These are phyloP conservation scores for Diaporthe sp. DNA, from an alignment of 2,329 filamentous ascomycete species.

Conservation along the genomic window DNA sequence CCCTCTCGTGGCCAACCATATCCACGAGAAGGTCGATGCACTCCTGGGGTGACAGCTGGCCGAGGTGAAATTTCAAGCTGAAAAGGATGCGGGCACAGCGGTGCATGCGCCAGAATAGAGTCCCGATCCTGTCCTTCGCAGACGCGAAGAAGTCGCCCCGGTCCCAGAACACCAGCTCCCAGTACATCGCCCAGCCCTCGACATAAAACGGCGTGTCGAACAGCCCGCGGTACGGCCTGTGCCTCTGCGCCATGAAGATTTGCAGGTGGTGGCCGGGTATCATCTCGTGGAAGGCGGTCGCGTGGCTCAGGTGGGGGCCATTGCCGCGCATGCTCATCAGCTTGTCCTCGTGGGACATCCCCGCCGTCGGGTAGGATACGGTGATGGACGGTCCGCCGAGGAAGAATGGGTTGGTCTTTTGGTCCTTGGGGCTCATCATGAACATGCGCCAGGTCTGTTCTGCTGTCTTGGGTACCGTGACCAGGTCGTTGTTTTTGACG, in stretches of 20 bases:
- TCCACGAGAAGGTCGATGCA: constrained; percentile 69
- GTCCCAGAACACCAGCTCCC: constrained; percentile 71
- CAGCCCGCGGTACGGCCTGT: constrained; percentile 61
- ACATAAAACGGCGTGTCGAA: constrained; percentile 71
- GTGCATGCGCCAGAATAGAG: constrained; percentile 74
- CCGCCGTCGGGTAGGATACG: constrained; percentile 67
- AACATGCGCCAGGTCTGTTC: constrained; percentile 67
- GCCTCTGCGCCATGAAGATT: constrained; percentile 59
- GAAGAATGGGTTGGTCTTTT: constrained; percentile 71
- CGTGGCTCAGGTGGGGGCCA: constrained; percentile 67
- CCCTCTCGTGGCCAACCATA: constrained; percentile 69
- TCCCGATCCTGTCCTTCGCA: constrained; percentile 66
- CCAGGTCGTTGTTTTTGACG: constrained; percentile 65
- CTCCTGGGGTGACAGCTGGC: constrained; percentile 63
- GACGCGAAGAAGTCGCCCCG: constrained; percentile 62
- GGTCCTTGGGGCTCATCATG: constrained; percentile 66
- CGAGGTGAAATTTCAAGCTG: constrained; percentile 69
- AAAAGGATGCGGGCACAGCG: constrained; percentile 71
- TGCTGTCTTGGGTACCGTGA: constrained; percentile 66
- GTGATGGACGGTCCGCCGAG: constrained; percentile 66
- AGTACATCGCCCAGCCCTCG: constrained; percentile 73
- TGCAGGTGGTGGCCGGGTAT: constrained; percentile 71
- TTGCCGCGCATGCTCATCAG: constrained; percentile 72
- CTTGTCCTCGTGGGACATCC: constrained; percentile 67
- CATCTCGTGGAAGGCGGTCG: constrained; percentile 73